A percentile compares a stretch with the other conserved stretches of the same genome.
These are phyloP conservation scores for Cantharellus anzutake DNA, from an alignment of 768 basidiomycete genomes.

Conservation along the genomic window DNA sequence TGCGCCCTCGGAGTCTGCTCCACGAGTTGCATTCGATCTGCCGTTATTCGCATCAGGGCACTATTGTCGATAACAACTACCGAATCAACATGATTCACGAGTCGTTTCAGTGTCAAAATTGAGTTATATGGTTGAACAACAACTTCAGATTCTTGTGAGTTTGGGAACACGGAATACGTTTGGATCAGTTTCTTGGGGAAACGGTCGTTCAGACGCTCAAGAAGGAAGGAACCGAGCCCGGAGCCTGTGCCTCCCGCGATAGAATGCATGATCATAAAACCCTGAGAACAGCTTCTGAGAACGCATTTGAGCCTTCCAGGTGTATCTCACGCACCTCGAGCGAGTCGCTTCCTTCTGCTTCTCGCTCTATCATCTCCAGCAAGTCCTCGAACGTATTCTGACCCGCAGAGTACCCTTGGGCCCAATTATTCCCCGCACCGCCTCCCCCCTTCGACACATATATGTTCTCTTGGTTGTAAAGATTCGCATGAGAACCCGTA, in stretches of 20 bases:
- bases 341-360: slow-evolving; percentile 94
- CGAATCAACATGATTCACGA: slow-evolving; percentile 91
- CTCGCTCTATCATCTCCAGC: slow-evolving; percentile 97
- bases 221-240: slow-evolving; percentile 91
- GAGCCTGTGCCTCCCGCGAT: slow-evolving; percentile 98
- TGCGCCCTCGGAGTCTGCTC: slow-evolving; percentile 25
- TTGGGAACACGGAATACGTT: slow-evolving; percentile 97
- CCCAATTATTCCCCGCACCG: slow-evolving; percentile 99
- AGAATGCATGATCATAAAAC: slow-evolving; percentile 97
- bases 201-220: slow-evolving; percentile 90
- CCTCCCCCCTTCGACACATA: slow-evolving; percentile 92
- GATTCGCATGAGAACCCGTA: slow-evolving; percentile 60
- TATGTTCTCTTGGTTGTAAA: slow-evolving; percentile 98
- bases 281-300: slow-evolving; percentile 27
- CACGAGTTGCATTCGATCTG: slow-evolving; percentile 75
- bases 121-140: slow-evolving; percentile 99
- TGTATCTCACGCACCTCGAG: slow-evolving; percentile 23
- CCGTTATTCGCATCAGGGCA: slow-evolving; percentile 79
- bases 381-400: slow-evolving; percentile 89
- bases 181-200: slow-evolving; percentile 99
- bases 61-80: slow-evolving; percentile 97
- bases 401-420: slow-evolving; percentile 80
- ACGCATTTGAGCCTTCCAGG: background rate
- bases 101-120: slow-evolving; percentile 74
- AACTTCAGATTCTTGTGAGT: slow-evolving; percentile 82